Base-by-base conservation (phyloP, 352 stramenopile species). In the Stramenopiles sp. region DNA sequence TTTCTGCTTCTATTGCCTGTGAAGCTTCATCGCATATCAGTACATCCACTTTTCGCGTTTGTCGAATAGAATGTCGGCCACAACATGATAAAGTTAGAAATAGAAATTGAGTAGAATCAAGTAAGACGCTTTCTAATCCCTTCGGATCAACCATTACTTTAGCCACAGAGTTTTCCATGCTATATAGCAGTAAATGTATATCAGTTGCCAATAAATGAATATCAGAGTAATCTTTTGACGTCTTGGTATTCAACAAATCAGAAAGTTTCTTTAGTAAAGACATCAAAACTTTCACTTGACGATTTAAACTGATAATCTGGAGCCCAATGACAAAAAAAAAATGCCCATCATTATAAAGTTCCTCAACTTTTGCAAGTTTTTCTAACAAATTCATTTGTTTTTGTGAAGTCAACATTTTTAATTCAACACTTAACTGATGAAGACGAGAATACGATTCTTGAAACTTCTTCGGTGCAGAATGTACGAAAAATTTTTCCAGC, bases 11-110 rank as follows among this genome's bases (percentile, higher is more conserved):
- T 27, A 97, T 98, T 14, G 97, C 97, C 85, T 99, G 97, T 0
- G 97, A 99, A 7, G 96, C 95, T 90, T 99, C 97, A 85, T 99
- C 97, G 85, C 99, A 98, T 29, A 99, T 85, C 22, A 99, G 14
- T 14, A 55, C 14, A 55, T 55, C 39, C 4, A 55, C 39, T 55
- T 55, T 55, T 55, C 39, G 4, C 4, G 39, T 55, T 55, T 55
- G 39, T 55, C 39, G 39, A 14, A 55, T 55, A 55, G 39, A 55
- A 55, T 55, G 39, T 14, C 39, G 39, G 14, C 39, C 39, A 55
- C 39, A 55, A 55, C 39, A 55, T 14, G 39, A 4, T 55, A 55
- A 55, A 4, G 39, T 55, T 55, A 55, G 14, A 55, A 55, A 55
- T 55, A 55, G 14, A 55, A 55, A 55, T 55, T 55, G 39, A 4